Evolutionary conservation across 495 filamentous ascomycete species (phyloP).

Genomic region (Darksidea phi): DNA sequence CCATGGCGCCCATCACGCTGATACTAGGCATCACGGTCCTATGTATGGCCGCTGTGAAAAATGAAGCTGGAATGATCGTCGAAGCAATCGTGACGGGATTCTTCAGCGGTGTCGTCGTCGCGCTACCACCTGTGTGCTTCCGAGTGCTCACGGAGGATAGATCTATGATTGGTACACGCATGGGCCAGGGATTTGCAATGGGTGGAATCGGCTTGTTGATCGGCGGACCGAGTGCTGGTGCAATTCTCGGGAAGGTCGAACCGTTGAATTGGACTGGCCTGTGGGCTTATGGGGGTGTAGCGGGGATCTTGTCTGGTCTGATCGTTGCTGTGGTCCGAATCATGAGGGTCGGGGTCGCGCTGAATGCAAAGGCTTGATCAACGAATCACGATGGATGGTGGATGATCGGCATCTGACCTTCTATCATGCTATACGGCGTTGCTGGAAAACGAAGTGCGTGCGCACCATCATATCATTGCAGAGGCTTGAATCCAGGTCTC

Average conservation of each 20-base stretch:
- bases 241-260: conserved; percentile 14
- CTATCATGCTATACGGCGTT: too few species aligned
- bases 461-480: too few species aligned
- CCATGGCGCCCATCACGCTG: conserved; percentile 31
- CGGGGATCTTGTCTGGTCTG: conserved; percentile 9
- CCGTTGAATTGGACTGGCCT: conserved; percentile 32
- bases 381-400: not conserved
- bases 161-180: conserved; percentile 37
- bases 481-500: too few species aligned
- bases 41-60: conserved; percentile 34
- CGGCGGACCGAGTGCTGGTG: conserved; percentile 35
- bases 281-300: conserved; percentile 27
- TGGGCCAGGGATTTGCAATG: conserved; percentile 38
- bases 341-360: conserved; percentile 9
- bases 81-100: conserved; percentile 33
- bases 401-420: too few species aligned
- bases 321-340: conserved; percentile 12
- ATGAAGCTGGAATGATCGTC: conserved; percentile 27
- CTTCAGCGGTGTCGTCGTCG: conserved; percentile 39
- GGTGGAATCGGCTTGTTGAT: conserved; percentile 26
- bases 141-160: conserved; percentile 34
- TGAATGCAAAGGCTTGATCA: conserved; percentile 1
- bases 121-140: conserved; percentile 38
- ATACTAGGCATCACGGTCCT: conserved; percentile 19
- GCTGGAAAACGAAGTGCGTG: too few species aligned